A percentile compares a stretch with the other conserved stretches of the same genome.
Conservation (phyloP, 805 yeast genomes). For the Sporopachydermia quercuum region DNA sequence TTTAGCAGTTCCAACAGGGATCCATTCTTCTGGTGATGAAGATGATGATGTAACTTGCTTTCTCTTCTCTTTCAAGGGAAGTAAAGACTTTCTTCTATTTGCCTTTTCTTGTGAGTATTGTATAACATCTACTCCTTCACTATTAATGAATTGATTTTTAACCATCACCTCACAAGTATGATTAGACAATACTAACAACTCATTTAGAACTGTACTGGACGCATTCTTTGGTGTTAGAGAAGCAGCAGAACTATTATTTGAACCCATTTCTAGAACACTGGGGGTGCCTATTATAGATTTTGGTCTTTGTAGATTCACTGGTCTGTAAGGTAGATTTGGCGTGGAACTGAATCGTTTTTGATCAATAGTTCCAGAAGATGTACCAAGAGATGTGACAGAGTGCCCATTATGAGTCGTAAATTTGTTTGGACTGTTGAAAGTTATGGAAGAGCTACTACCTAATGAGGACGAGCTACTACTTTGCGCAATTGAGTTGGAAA, state of each 20-base stretch:
- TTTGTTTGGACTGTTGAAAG: too few relatives aligned
- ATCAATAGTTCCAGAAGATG: not conserved
- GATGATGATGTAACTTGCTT: not conserved
- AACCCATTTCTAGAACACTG: not conserved
- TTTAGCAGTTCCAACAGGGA: not conserved
- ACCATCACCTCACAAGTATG: not conserved
- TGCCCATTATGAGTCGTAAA: too few relatives aligned
- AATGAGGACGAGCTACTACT: not conserved
- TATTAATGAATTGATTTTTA: not conserved
- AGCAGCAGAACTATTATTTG: not conserved
- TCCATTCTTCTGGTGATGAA: not conserved
- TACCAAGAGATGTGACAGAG: too few relatives aligned
- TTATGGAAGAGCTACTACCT: too few relatives aligned
- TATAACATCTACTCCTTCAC: not conserved
- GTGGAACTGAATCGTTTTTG: not conserved
- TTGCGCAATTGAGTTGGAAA: not conserved
- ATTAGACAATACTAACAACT: not conserved
- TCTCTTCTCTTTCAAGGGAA: not conserved
- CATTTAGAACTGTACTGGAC: not conserved
- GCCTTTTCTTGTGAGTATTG: not conserved
- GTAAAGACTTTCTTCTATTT: not conserved
- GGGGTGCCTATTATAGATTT: not conserved
- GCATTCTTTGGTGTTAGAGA: not conserved
- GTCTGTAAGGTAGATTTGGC: not conserved
- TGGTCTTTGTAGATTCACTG: not conserved